Evolutionary conservation across 371 early-diverging fungal genomes (phyloP), one percentile per base, ranked within the genome.

Genomic region (Thermomucor indicae-seudaticae): DNA sequence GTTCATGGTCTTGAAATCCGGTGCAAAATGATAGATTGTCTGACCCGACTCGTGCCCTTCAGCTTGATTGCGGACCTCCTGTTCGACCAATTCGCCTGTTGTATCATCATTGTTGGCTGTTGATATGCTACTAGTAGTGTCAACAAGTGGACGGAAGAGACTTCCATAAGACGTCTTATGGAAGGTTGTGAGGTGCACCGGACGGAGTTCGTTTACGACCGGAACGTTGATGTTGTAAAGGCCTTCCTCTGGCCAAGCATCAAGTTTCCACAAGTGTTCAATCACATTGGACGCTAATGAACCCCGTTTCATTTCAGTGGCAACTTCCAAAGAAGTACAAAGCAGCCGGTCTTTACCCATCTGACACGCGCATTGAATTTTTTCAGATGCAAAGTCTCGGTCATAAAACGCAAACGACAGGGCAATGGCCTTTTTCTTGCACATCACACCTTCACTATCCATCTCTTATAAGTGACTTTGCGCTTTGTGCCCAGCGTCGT

Each of bases 171-270:
- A 40, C 8, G 58, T 52, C 14, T 55, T 49, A 30, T 70, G 56
- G 39, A 73, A 60, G 2, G 28, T 44, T 2, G 74, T 73, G n/a
- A 73, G 20, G 30, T 66, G 57, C 12, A 70, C 63, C 41, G 70
- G 70, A 24, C 70, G 62, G 7, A 45, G 46, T 28, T 57, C 47
- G 12, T 61, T 58, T 10, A 63, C 58, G 45, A 73, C 49, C 6
- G 74, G 74, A 3, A 73, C 67, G 43, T 73, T 73, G 25, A 73
- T 47, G 27, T 70, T 73, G 29, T 63, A 73, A 14, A 70, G 49
- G 0, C 65, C 70, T 31, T 53, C 22, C n/a, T 52, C 43, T 14
- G 70, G 74, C 74, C 74, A 73, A 20, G 60, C 37, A n/a, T 65
- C 49, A 3, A 34, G 34, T 3, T 48, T 32, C 42, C 48, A 58